Conservation (phyloP, 2,329 filamentous ascomycete genomes). For the Pezizomycotina sp. region DNA sequence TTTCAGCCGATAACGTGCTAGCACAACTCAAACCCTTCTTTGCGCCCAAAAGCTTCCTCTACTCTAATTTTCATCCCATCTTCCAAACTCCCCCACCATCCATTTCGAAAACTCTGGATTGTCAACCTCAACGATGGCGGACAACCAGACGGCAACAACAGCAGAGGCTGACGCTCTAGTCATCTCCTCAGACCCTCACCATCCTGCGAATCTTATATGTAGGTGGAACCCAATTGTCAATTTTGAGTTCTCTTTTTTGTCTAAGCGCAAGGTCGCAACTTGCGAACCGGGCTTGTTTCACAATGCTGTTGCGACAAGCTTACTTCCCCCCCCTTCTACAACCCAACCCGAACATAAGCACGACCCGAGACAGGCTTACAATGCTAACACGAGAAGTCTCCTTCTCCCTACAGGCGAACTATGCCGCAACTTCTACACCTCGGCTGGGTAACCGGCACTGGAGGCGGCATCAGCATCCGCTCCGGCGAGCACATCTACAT, state of each 20-base stretch:
- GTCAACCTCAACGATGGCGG: not conserved
- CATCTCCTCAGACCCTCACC: constrained; percentile 49
- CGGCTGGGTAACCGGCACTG: constrained; percentile 85
- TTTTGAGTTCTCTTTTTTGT: too few species aligned
- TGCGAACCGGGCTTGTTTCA: too few species aligned
- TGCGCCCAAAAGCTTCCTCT: too few species aligned
- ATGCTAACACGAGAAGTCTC: too few species aligned
- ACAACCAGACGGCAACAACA: constrained; percentile 3
- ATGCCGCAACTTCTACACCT: constrained; percentile 91
- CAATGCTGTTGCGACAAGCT: too few species aligned
- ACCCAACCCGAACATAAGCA: not conserved
- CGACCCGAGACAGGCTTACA: not conserved
- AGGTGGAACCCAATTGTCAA: constrained; percentile 30
- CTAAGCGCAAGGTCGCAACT: too few species aligned
- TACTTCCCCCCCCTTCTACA: too few species aligned
- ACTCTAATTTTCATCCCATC: too few species aligned
- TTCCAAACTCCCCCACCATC: not conserved
- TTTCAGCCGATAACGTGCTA: too few species aligned
- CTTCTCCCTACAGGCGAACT: constrained; percentile 58
- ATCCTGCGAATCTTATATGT: constrained; percentile 71
- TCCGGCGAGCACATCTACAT: constrained; percentile 78
- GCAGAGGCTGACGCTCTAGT: constrained; percentile 15
- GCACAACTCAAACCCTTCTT: too few species aligned
- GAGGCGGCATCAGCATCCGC: constrained; percentile 63
- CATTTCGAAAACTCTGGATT: too few species aligned